Conservation (phyloP, 352 stramenopile genomes). For the Phytopythium montanum region DNA sequence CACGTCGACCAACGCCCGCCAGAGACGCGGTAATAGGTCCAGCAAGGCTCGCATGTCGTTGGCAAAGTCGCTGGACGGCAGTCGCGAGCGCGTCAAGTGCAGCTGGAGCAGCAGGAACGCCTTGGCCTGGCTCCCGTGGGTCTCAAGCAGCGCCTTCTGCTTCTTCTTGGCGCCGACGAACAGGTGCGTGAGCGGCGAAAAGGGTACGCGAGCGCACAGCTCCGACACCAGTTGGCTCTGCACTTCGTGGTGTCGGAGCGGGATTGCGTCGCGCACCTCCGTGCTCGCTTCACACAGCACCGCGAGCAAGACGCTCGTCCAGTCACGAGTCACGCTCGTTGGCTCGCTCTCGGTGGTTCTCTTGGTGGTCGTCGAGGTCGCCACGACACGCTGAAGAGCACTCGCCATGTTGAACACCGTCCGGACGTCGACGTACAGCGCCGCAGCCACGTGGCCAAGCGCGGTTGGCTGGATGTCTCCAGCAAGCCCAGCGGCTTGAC, state of each 20-base stretch:
- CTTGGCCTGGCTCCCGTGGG: slow-evolving; percentile 82
- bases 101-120: slow-evolving; percentile 93
- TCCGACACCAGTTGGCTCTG: slow-evolving; percentile 59
- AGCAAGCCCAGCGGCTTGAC: slow-evolving; percentile 25
- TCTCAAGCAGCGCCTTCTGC: slow-evolving; percentile 57
- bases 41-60: slow-evolving; percentile 96
- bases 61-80: slow-evolving; percentile 98
- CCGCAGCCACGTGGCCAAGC: slow-evolving; percentile 91
- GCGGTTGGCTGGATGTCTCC: slow-evolving; percentile 62
- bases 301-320: slow-evolving; percentile 34
- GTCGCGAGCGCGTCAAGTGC: slow-evolving; percentile 87
- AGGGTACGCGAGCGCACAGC: slow-evolving; percentile 52
- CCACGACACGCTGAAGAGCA: slow-evolving; percentile 20
- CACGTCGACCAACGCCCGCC: slow-evolving; percentile 93
- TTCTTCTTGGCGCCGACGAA: slow-evolving; percentile 44
- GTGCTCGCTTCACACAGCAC: slow-evolving; percentile 63
- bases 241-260: slow-evolving; percentile 98
- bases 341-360: background rate
- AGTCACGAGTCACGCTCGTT: background rate
- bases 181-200: slow-evolving; percentile 55
- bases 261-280: slow-evolving; percentile 94
- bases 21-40: slow-evolving; percentile 94
- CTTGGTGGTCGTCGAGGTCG: slow-evolving; percentile 9
- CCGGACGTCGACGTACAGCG: slow-evolving; percentile 95
- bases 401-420: slow-evolving; percentile 76